A percentile compares a stretch with the other conserved stretches of the same genome.
Conservation (phyloP, 1,139 yeast species). For the Kluyveromyces marxianus region DNA sequence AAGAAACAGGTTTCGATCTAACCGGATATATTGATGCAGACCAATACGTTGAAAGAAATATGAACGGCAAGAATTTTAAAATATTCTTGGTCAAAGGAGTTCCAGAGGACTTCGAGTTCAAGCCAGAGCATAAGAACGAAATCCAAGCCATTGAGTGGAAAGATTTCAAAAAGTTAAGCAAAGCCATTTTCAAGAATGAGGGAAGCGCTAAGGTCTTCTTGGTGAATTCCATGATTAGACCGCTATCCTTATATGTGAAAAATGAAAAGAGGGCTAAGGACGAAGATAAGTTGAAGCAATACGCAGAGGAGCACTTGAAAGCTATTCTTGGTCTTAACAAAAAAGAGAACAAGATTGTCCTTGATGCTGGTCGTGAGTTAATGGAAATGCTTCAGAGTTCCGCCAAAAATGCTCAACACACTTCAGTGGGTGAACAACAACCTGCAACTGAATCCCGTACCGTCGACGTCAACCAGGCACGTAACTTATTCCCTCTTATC, state of each 20-base stretch:
- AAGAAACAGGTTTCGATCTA: slow-evolving; percentile 93
- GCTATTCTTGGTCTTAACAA: slow-evolving; percentile 48
- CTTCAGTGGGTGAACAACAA: neutral
- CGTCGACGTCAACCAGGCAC: slow-evolving; percentile 5
- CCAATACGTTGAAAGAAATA: slow-evolving; percentile 74
- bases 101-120: slow-evolving; percentile 66
- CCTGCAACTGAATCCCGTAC: neutral
- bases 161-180: slow-evolving; percentile 37
- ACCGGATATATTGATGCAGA: slow-evolving; percentile 56
- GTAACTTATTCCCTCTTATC: slow-evolving; percentile 3
- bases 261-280: slow-evolving; percentile 45
- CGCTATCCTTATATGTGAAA: slow-evolving; percentile 48
- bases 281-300: slow-evolving; percentile 42
- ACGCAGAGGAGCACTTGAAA: slow-evolving; percentile 60
- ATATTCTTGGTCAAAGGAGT: slow-evolving; percentile 73
- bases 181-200: slow-evolving; percentile 28
- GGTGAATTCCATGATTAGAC: slow-evolving; percentile 54
- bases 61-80: slow-evolving; percentile 77
- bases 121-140: slow-evolving; percentile 81
- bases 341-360: slow-evolving; percentile 27
- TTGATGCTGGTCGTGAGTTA: slow-evolving; percentile 70
- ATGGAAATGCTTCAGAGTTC: slow-evolving; percentile 50
- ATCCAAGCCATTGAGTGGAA: slow-evolving; percentile 67
- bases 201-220: slow-evolving; percentile 47
- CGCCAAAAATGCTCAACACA: slow-evolving; percentile 19